Conservation (phyloP, 2,329 filamentous ascomycete genomes). For the Neopestalotiopsis sp. region DNA sequence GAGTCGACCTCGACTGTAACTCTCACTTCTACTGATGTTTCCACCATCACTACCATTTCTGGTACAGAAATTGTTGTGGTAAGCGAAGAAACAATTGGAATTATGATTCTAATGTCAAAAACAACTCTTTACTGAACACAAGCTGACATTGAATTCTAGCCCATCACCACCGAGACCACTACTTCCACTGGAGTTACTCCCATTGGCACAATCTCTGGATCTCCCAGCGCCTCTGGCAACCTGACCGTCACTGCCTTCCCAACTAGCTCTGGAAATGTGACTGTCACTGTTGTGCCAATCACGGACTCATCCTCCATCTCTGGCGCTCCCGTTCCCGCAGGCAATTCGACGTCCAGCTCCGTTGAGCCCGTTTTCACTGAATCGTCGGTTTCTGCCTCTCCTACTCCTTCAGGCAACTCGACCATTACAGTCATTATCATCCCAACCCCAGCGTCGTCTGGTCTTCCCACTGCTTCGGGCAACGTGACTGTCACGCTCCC, state of each 20-base stretch:
- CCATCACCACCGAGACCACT: neutral
- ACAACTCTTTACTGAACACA: too few relatives aligned
- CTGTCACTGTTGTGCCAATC: neutral
- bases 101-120: too few relatives aligned
- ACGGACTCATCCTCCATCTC: neutral
- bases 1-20: neutral
- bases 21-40: neutral
- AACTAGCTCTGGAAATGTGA: neutral
- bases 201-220: neutral
- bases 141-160: neutral
- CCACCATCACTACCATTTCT: neutral
- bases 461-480: neutral
- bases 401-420: neutral
- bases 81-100: neutral
- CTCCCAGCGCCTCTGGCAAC: neutral
- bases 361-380: neutral
- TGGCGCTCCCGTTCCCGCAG: neutral
- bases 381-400: neutral
- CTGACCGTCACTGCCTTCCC: neutral
- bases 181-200: neutral
- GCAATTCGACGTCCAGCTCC: neutral
- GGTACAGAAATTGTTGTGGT: neutral
- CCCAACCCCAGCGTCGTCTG: neutral
- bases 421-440: neutral
- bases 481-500: neutral